Evolutionary conservation across 805 yeast species (phyloP), one percentile per base, ranked within the genome.

Genomic region (Saccharomycopsis sp.): DNA sequence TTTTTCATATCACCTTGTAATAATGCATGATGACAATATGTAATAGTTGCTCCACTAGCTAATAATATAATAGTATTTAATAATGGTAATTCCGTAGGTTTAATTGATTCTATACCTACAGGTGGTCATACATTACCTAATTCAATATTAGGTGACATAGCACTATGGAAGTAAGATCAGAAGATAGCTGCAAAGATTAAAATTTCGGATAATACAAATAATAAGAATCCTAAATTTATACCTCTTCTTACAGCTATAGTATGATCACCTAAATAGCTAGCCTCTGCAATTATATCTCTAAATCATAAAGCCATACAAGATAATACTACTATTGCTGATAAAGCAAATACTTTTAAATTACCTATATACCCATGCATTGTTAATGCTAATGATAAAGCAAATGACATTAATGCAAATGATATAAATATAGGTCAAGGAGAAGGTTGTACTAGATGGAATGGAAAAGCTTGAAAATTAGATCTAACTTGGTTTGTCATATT

Each of bases 1-100:
- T 42, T 43, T 19, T 39, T 47, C 36, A 49, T 35, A 41, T 45
- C 43, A 32, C 47, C 47, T 33, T 45, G 40, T 41, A 53, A 40
- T 40, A 51, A 41, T 25, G 47, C 49, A 52, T 53, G 57, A 44
- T 53, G 57, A 42, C 50, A 37, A 30, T 43, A 52, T 17, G 53
- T 49, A n/a, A 51, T 45, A 23, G 52, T 49, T 1, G 52, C 54
- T 25, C 57, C 57, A 45, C 52, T 47, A 19, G 57, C 49, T 49
- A 53, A 51, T 50, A 53, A 51, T 15, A 53, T 49, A 34, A 53
- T 44, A 15, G 57, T 53, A 51, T 53, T 53, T 45, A 53, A 47
- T 50, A 53, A 51, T 34, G 56, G 57, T 50, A 53, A 50, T 35
- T 53, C 56, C 32, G 51, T 47, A 31, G 55, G 51, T 28, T 44